Evolutionary conservation across 148 eudicot species (phyloP).

Genomic region (Rhododendron ferrugineum): DNA sequence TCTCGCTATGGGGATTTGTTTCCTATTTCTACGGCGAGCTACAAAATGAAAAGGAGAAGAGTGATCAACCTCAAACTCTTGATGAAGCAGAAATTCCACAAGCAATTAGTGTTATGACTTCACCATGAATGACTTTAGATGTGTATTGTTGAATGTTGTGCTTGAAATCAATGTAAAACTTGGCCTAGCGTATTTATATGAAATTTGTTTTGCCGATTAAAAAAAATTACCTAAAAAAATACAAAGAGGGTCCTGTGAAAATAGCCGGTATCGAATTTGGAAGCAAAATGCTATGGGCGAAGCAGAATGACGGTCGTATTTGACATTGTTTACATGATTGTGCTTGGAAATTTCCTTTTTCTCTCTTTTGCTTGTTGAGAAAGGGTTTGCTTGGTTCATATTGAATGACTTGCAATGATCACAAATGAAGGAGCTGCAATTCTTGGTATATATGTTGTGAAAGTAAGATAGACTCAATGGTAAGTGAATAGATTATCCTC

Average conservation of each 20-base stretch:
- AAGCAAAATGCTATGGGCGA: too few species aligned
- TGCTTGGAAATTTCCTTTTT: too few species aligned
- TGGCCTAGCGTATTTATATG: too few species aligned
- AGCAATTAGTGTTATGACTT: too few species aligned
- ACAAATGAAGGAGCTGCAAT: background rate
- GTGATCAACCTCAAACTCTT: background rate
- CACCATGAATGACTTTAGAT: background rate
- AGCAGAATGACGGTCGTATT: too few species aligned
- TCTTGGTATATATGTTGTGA: background rate
- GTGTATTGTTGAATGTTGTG: background rate
- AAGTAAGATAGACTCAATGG: background rate
- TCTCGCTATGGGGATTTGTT: constrained; percentile 48
- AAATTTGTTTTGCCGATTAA: too few species aligned
- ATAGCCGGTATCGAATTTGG: background rate
- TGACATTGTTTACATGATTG: too few species aligned
- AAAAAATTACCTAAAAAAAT: too few species aligned
- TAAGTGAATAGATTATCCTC: background rate
- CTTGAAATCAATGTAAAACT: background rate
- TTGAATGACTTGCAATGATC: background rate
- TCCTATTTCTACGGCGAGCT: constrained; percentile 48
- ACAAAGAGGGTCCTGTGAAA: too few species aligned
- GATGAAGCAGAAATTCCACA: background rate
- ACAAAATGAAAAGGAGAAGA: background rate
- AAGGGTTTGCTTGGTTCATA: background rate
- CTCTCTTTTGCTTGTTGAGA: too few species aligned